These are phyloP conservation scores for Secale cereale DNA, from an alignment of 176 grass and related monocot genomes.

Conservation along the genomic window DNA sequence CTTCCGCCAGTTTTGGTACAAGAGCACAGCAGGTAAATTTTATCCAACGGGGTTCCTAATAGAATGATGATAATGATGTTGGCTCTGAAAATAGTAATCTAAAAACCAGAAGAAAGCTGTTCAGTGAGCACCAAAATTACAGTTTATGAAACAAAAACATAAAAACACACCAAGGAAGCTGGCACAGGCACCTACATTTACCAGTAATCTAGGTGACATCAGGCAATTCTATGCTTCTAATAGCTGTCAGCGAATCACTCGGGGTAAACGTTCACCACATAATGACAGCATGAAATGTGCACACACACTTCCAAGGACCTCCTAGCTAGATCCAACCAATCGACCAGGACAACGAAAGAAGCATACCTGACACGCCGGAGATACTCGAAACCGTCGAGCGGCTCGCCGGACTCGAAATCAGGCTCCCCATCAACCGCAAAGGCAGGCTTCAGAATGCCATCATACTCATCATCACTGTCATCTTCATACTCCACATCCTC, in stretches of 20 bases:
- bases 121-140: background rate
- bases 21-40: background rate
- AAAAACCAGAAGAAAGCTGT: background rate
- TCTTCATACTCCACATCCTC: conserved; percentile 35
- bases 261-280: background rate
- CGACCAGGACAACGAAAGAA: background rate
- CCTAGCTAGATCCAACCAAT: background rate
- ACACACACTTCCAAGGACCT: background rate
- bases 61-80: background rate
- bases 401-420: conserved; percentile 84
- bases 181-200: background rate
- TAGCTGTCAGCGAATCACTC: background rate
- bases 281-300: background rate
- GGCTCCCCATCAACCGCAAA: conserved; percentile 84
- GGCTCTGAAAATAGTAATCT: background rate
- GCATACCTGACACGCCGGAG: conserved; percentile 85
- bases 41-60: background rate
- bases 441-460: conserved; percentile 72
- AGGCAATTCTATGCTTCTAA: background rate
- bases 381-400: conserved; percentile 83
- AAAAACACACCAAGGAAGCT: background rate
- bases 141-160: background rate
- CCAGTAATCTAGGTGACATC: background rate
- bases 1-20: no score
- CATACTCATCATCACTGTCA: conserved; percentile 59